Conservation (phyloP, 2,329 filamentous ascomycete genomes). For the Epichloe gansuensis region DNA sequence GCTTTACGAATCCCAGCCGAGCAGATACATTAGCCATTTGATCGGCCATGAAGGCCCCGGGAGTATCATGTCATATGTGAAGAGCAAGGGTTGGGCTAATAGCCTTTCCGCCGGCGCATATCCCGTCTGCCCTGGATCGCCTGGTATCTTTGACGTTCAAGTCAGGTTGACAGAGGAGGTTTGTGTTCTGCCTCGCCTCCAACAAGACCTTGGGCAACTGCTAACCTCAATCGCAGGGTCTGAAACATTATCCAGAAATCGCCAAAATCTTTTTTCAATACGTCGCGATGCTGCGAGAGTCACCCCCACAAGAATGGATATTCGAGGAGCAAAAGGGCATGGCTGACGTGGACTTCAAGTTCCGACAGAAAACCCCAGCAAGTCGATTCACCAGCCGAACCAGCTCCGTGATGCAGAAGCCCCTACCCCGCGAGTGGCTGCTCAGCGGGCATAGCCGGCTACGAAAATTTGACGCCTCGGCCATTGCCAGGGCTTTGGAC, state of each 20-base stretch:
- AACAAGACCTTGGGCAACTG: neutral
- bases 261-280: slow-evolving; percentile 83
- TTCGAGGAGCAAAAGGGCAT: slow-evolving; percentile 84
- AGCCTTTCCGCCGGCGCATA: slow-evolving; percentile 66
- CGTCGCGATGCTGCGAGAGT: slow-evolving; percentile 70
- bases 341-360: slow-evolving; percentile 88
- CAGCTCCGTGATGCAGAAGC: slow-evolving; percentile 83
- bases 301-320: slow-evolving; percentile 79
- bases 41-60: slow-evolving; percentile 89
- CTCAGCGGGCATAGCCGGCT: slow-evolving; percentile 68
- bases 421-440: slow-evolving; percentile 73
- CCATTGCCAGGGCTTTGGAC: slow-evolving; percentile 60
- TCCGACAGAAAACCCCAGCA: slow-evolving; percentile 82
- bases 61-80: slow-evolving; percentile 81
- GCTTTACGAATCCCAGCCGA: slow-evolving; percentile 68
- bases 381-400: slow-evolving; percentile 79
- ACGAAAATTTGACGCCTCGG: slow-evolving; percentile 65
- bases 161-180: slow-evolving; percentile 75
- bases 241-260: slow-evolving; percentile 71
- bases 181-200: slow-evolving; percentile 10
- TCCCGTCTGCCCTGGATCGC: slow-evolving; percentile 61
- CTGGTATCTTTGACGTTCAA: slow-evolving; percentile 66
- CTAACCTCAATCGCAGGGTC: slow-evolving; percentile 29
- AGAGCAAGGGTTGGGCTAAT: slow-evolving; percentile 82
- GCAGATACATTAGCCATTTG: slow-evolving; percentile 74